Evolutionary conservation across 192 early-diverging fungal species (phyloP), one percentile per base, ranked within the genome.

Genomic region (Entomortierella beljakovae): DNA sequence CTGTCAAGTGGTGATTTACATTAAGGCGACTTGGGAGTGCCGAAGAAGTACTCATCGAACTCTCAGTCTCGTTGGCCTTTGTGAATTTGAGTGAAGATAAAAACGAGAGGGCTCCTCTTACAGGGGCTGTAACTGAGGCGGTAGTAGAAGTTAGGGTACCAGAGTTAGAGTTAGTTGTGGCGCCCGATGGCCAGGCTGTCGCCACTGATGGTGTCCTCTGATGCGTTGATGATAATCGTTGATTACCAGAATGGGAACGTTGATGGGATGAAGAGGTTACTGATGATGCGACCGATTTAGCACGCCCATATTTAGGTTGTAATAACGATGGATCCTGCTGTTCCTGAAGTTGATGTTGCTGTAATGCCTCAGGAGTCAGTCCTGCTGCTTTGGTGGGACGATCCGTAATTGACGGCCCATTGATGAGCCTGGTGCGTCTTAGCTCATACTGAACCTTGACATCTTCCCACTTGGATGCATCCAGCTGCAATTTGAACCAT

Each of bases 401-500:
- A 16, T 77, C 73, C 3, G 56, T 16, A 23, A 35, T 64, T 9
- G 50, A 32, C 1, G 73, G 66, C 1, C 65, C 60, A 26, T 77
- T 46, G 20, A 77, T 6, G 23, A 77, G 73, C 1, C 73, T 51
- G 11, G 65, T 31, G n/a, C 73, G 73, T 11, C 65, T 46, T 6
- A 43, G 55, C 31, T 69, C 67, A 18, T 79, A 79, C 26, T 64
- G 61, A 1, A 51, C 20, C 62, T 79, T 79, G n/a, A 69, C 33
- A 2, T 79, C 75, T 16, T 79, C 67, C 75, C 75, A 79, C 18
- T 65, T 79, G 54, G 62, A 70, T 16, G 67, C 68, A 22, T 79
- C 75, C 56, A 61, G 20, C 28, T 70, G 67, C 3, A 70, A 50
- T 22, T 54, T 58, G 57, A 50, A 79, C 75, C 75, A 79, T 18